A percentile compares a stretch with the other conserved stretches of the same genome.
Conservation (phyloP, 805 yeast genomes). For the Diddensiella caesifluorescens region DNA sequence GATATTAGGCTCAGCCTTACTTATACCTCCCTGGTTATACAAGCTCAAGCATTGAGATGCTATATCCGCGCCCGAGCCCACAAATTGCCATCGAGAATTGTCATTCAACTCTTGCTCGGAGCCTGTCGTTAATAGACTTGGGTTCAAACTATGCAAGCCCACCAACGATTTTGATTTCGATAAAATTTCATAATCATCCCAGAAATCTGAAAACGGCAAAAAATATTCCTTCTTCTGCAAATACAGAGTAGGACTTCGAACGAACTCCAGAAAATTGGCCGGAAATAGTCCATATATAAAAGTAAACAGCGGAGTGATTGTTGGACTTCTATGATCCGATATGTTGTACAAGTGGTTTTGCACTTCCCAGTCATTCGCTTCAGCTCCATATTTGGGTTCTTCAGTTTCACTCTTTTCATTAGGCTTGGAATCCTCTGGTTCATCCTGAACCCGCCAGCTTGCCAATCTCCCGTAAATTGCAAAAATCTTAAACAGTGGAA, state of each 20-base stretch:
- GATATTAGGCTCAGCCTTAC: neutral
- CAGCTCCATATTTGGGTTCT: conserved; percentile 8
- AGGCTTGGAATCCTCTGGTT: neutral
- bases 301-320: conserved; percentile 39
- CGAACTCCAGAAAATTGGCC: conserved; percentile 40
- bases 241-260: conserved; percentile 40
- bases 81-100: conserved; percentile 24
- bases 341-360: conserved; percentile 13
- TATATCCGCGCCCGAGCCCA: conserved; percentile 36
- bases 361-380: conserved; percentile 24
- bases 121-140: conserved; percentile 38
- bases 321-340: conserved; percentile 22
- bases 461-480: conserved; percentile 42
- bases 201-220: conserved; percentile 26
- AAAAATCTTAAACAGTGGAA: conserved; percentile 39
- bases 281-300: conserved; percentile 58
- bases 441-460: conserved; percentile 32
- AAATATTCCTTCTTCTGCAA: conserved; percentile 21
- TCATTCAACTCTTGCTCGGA: conserved; percentile 34
- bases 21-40: conserved; percentile 6
- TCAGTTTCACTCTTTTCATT: conserved; percentile 8
- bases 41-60: conserved; percentile 31
- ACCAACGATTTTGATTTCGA: conserved; percentile 29
- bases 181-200: conserved; percentile 35
- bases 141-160: conserved; percentile 43